Conservation (phyloP, 176 grass and related monocot genomes). For the Ampelocalamus luodianensis region DNA sequence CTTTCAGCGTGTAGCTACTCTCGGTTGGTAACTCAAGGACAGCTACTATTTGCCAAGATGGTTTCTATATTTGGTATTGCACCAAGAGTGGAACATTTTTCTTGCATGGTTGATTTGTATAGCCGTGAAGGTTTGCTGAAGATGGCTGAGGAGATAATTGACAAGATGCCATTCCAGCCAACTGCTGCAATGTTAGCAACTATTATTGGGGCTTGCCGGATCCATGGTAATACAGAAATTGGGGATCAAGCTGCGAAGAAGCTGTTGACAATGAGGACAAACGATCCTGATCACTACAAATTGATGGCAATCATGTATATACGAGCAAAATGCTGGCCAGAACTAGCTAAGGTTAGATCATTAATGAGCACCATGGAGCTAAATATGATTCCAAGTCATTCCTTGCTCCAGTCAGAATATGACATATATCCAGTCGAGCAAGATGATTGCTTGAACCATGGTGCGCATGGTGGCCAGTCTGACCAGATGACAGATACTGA, state of each 20-base stretch:
- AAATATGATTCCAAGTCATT: constrained; percentile 60
- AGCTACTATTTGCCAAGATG: constrained; percentile 63
- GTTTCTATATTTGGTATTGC: constrained; percentile 49
- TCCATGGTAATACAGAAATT: constrained; percentile 57
- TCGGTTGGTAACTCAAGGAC: constrained; percentile 59
- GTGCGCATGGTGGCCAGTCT: constrained; percentile 1
- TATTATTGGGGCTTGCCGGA: constrained; percentile 59
- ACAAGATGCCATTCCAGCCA: constrained; percentile 55
- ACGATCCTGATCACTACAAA: constrained; percentile 63
- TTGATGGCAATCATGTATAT: constrained; percentile 69
- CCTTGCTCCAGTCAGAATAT: constrained; percentile 46
- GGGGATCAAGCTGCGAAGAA: constrained; percentile 65
- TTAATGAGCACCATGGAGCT: constrained; percentile 55
- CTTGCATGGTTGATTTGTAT: constrained; percentile 71
- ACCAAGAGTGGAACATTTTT: constrained; percentile 66
- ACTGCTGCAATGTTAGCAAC: constrained; percentile 76
- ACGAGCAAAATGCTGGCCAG: constrained; percentile 60
- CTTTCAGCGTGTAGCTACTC: constrained; percentile 73
- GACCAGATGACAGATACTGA: constrained; percentile 44
- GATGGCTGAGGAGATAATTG: constrained; percentile 60
- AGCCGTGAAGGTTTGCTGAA: constrained; percentile 59
- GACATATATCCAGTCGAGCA: constrained; percentile 22
- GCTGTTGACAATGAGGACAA: constrained; percentile 58
- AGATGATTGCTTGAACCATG: constrained; percentile 33
- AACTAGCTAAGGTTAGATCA: constrained; percentile 65